A percentile compares a stretch with the other conserved stretches of the same genome.
phyloP scores from a whole-genome alignment of 768 basidiomycete genomes.

The Mycena venus region DNA sequence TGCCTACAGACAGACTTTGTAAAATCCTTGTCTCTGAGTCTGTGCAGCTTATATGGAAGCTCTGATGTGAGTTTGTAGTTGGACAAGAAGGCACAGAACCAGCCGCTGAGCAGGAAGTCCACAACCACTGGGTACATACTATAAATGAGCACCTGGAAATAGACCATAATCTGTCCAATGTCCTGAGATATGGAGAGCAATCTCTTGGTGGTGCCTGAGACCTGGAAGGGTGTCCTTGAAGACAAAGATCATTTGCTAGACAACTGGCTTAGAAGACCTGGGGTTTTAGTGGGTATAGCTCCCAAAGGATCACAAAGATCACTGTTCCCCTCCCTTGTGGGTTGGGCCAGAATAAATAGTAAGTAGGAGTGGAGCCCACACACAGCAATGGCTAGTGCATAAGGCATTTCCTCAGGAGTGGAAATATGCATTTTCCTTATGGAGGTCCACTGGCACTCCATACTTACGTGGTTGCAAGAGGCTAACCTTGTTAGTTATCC shows the following conservation, averaged over 20 bases:
- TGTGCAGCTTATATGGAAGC: not conserved
- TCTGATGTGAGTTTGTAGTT: not conserved
- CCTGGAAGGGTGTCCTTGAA: not conserved
- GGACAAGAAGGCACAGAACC: not conserved
- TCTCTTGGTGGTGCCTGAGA: not conserved
- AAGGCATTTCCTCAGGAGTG: slow-evolving; percentile 6
- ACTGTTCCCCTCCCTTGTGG: not conserved
- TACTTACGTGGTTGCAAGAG: not conserved
- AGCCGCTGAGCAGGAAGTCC: not conserved
- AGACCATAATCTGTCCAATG: not conserved
- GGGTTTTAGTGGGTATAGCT: too few species aligned
- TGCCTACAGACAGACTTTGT: not conserved
- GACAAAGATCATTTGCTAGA: not conserved
- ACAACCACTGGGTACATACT: not conserved
- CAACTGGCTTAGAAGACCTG: not conserved
- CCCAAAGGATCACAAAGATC: not conserved
- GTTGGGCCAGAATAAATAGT: not conserved
- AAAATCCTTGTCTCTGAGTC: not conserved
- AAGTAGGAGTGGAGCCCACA: not conserved
- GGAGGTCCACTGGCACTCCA: not conserved
- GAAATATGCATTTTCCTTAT: not conserved
- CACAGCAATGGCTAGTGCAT: not conserved
- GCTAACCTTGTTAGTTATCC: not conserved
- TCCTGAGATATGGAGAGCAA: not conserved
- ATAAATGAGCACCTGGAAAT: not conserved